Evolutionary conservation across 2,329 filamentous ascomycete species (phyloP).

Genomic region (Cyphellophora europaea): DNA sequence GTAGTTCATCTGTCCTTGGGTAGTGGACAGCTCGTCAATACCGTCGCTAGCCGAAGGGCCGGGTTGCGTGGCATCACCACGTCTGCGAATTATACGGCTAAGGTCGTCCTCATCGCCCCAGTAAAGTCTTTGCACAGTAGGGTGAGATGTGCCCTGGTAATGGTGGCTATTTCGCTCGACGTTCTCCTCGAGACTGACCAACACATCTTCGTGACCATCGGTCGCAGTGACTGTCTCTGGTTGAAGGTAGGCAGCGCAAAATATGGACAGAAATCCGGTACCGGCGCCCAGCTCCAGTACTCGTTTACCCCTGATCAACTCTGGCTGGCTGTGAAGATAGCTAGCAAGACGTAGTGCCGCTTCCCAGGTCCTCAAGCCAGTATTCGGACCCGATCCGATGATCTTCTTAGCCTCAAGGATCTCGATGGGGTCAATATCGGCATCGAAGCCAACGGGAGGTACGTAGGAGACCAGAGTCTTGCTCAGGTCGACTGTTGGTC

Average conservation of each 20-base stretch:
- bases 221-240: conserved; percentile 48
- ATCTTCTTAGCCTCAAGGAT: not conserved
- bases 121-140: not conserved
- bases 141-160: not conserved
- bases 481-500: conserved; percentile 49
- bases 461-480: conserved; percentile 56
- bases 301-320: conserved; percentile 40
- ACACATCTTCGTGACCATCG: conserved; percentile 46
- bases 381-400: conserved; percentile 31
- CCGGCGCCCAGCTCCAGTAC: conserved; percentile 59
- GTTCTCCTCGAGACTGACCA: conserved; percentile 30
- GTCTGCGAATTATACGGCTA: not conserved
- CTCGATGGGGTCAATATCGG: conserved; percentile 46
- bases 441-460: conserved; percentile 59
- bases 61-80: too few relatives aligned
- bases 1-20: not conserved
- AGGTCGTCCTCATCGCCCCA: conserved; percentile 1
- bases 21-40: too few relatives aligned
- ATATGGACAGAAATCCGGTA: conserved; percentile 56
- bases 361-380: conserved; percentile 62
- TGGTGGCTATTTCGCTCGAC: conserved; percentile 23
- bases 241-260: conserved; percentile 50
- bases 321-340: conserved; percentile 45
- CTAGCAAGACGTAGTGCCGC: conserved; percentile 55
- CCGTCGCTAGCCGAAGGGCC: too few relatives aligned